phyloP scores from a whole-genome alignment of 2,329 filamentous ascomycete species.

The Didymella lethalis region DNA sequence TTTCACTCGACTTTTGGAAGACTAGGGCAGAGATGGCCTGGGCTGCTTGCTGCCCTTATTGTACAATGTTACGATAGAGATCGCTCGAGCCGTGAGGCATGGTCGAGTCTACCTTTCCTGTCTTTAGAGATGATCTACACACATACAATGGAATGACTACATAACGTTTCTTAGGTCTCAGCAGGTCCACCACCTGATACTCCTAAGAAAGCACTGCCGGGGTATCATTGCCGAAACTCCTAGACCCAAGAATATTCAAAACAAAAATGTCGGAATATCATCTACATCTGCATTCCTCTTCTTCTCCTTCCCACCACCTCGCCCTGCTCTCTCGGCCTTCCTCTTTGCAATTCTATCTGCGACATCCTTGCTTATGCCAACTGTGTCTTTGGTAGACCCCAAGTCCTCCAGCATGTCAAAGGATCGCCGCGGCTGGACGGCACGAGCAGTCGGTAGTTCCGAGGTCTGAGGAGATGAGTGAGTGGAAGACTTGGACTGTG shows the following conservation, averaged over 20 bases:
- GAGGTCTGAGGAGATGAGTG: slow-evolving; percentile 2
- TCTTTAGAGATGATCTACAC: slow-evolving; percentile 2
- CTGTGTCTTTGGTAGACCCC: slow-evolving; percentile 1
- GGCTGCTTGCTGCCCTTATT: neutral
- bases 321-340: slow-evolving; percentile 37
- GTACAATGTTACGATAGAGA: neutral
- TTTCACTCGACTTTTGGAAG: neutral
- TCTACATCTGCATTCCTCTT: slow-evolving; percentile 40
- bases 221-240: slow-evolving; percentile 12
- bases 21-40: neutral
- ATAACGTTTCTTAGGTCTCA: neutral
- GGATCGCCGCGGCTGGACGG: neutral
- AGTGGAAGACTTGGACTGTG: slow-evolving; percentile 12
- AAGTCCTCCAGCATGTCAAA: slow-evolving; percentile 22
- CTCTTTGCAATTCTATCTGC: slow-evolving; percentile 44
- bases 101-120: neutral
- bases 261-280: slow-evolving; percentile 57
- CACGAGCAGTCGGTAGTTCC: neutral
- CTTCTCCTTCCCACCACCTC: slow-evolving; percentile 37
- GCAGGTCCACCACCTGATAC: too few species aligned
- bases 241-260: slow-evolving; percentile 21
- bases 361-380: slow-evolving; percentile 26
- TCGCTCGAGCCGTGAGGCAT: neutral
- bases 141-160: slow-evolving; percentile 4
- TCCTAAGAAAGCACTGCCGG: neutral